Percentiles rank a stretch among this genome's conserved stretches.
These are phyloP conservation scores for Glycine soja DNA, from an alignment of 306 rosid species.

Conservation along the genomic window DNA sequence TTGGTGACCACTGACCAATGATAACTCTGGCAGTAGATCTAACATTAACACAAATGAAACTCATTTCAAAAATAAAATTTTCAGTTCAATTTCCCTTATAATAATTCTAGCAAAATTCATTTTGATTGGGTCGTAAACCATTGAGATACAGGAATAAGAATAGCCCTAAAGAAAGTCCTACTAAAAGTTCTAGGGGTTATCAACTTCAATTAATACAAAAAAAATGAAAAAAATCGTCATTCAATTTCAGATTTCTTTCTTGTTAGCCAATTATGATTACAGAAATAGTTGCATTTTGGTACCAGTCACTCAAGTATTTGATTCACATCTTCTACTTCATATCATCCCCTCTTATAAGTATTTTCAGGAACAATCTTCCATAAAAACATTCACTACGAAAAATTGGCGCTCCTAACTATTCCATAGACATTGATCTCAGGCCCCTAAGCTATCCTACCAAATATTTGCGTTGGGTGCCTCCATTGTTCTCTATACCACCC, in stretches of 20 bases:
- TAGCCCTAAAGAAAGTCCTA: neutral
- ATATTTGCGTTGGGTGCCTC: neutral
- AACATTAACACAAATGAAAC: neutral
- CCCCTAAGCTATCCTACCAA: constrained; percentile 1
- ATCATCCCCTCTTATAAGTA: neutral
- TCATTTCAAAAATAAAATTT: neutral
- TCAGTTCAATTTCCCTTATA: neutral
- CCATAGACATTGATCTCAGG: neutral
- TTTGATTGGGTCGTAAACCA: neutral
- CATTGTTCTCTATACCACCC: neutral
- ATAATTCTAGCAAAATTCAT: neutral
- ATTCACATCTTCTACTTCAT: neutral
- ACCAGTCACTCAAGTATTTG: neutral
- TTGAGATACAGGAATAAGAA: neutral
- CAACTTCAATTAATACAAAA: too few species aligned
- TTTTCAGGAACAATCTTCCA: neutral
- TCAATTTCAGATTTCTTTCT: constrained; percentile 7
- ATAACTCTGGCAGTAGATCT: neutral
- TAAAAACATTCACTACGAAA: neutral
- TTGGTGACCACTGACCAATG: neutral
- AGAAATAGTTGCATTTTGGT: neutral
- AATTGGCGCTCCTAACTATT: neutral
- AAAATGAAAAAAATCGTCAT: neutral
- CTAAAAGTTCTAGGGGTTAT: neutral
- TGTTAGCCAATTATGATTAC: neutral